Conservation (phyloP, 108 stramenopile species). For the Skeletonema marinoi region DNA sequence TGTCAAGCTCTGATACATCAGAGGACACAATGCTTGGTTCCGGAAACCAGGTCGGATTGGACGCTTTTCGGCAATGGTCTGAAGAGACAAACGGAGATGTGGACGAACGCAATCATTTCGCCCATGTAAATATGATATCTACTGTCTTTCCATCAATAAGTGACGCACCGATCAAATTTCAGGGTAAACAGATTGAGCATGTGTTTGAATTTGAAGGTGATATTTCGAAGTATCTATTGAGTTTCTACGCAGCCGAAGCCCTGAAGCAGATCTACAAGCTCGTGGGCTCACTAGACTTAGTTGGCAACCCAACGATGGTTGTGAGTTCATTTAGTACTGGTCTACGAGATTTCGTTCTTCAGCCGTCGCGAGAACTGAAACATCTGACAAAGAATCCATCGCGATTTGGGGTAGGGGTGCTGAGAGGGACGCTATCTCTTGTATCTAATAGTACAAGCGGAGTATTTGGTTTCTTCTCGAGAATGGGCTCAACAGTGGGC, state of each 20-base stretch:
- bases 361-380: slow-evolving; percentile 83
- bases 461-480: slow-evolving; percentile 86
- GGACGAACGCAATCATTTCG: slow-evolving; percentile 12
- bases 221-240: slow-evolving; percentile 32
- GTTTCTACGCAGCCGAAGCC: slow-evolving; percentile 50
- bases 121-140: slow-evolving; percentile 44
- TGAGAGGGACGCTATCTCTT: slow-evolving; percentile 92
- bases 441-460: slow-evolving; percentile 92
- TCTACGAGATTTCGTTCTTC: slow-evolving; percentile 90
- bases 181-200: slow-evolving; percentile 77
- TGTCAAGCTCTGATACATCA: slow-evolving; percentile 1
- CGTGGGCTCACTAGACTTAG: slow-evolving; percentile 92
- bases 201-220: slow-evolving; percentile 45
- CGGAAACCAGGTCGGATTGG: slow-evolving; percentile 10
- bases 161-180: slow-evolving; percentile 85
- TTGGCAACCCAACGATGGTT: slow-evolving; percentile 92
- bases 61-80: slow-evolving; percentile 48
- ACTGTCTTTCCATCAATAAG: slow-evolving; percentile 76
- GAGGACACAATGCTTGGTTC: slow-evolving; percentile 2
- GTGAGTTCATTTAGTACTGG: slow-evolving; percentile 87
- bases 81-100: slow-evolving; percentile 17
- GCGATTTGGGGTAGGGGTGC: slow-evolving; percentile 88
- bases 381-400: slow-evolving; percentile 88
- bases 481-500: slow-evolving; percentile 63
- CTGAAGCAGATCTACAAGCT: slow-evolving; percentile 95